phyloP scores from a whole-genome alignment of 1,139 yeast species.

The Protomyces lactucae-debilis region DNA sequence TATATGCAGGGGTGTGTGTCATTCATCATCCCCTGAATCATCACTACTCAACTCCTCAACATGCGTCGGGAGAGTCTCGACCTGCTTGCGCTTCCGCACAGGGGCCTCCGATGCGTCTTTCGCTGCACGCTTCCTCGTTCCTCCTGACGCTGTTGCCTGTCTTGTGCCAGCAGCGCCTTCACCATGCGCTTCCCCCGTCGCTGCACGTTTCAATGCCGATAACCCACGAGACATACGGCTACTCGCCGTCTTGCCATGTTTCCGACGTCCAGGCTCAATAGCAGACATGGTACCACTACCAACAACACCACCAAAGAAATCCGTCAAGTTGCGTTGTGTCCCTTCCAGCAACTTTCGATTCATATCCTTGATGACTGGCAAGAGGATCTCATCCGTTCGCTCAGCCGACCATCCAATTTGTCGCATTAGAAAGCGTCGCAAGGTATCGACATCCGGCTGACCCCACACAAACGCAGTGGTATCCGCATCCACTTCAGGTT shows the following conservation, averaged over 20 bases:
- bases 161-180: background rate
- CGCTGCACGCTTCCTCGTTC: background rate
- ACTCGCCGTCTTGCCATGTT: background rate
- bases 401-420: constrained; percentile 79
- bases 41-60: background rate
- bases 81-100: background rate
- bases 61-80: background rate
- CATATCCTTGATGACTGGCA: constrained; percentile 82
- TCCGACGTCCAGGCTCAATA: background rate
- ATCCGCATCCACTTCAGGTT: constrained; percentile 82
- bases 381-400: constrained; percentile 72
- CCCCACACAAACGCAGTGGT: constrained; percentile 84
- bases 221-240: background rate
- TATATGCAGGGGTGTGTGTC: too few relatives aligned
- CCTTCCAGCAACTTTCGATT: constrained; percentile 47
- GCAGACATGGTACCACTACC: constrained; percentile 22
- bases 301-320: constrained; percentile 44
- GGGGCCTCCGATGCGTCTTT: background rate
- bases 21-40: too few relatives aligned
- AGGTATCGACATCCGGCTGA: constrained; percentile 71
- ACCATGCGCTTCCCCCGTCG: background rate
- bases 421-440: constrained; percentile 62
- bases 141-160: background rate
- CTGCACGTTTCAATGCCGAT: background rate
- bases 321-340: constrained; percentile 54